Conservation (phyloP, 2,329 filamentous ascomycete species). For the Didymella glomerata region DNA sequence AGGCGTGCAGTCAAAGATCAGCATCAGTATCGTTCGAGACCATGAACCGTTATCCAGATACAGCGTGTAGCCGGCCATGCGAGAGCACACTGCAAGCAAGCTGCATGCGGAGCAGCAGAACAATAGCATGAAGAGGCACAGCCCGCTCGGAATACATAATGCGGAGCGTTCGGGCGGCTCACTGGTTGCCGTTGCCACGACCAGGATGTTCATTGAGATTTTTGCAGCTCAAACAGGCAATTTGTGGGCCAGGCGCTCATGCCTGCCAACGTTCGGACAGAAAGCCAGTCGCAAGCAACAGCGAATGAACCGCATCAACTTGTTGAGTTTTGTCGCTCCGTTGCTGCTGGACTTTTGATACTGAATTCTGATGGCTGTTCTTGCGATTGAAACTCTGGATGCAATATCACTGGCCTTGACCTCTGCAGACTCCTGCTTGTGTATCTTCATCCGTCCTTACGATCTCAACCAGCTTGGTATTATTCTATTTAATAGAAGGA, state of each 20-base stretch:
- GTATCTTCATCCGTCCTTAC: neutral
- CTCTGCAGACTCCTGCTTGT: too few relatives aligned
- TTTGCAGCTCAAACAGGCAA: neutral
- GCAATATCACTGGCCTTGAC: neutral
- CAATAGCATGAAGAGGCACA: neutral
- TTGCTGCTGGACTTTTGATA: too few relatives aligned
- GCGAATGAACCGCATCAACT: too few relatives aligned
- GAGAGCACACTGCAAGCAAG: neutral
- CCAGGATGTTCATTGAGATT: neutral
- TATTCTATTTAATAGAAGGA: neutral
- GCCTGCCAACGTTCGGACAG: neutral
- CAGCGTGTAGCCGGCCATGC: neutral
- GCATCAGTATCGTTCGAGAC: neutral
- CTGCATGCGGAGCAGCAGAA: neutral
- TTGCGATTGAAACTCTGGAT: too few relatives aligned
- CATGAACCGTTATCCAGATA: neutral
- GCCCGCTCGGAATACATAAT: neutral
- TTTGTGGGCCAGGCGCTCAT: neutral
- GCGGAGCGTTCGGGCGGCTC: neutral
- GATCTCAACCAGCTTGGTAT: neutral
- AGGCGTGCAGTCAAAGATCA: neutral
- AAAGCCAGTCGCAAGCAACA: neutral
- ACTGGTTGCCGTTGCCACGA: neutral
- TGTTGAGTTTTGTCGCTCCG: too few relatives aligned
- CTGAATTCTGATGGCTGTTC: too few relatives aligned